A percentile compares a stretch with the other conserved stretches of the same genome.
Conservation (phyloP, 2,329 filamentous ascomycete genomes). For the Trichoderma harzianum region DNA sequence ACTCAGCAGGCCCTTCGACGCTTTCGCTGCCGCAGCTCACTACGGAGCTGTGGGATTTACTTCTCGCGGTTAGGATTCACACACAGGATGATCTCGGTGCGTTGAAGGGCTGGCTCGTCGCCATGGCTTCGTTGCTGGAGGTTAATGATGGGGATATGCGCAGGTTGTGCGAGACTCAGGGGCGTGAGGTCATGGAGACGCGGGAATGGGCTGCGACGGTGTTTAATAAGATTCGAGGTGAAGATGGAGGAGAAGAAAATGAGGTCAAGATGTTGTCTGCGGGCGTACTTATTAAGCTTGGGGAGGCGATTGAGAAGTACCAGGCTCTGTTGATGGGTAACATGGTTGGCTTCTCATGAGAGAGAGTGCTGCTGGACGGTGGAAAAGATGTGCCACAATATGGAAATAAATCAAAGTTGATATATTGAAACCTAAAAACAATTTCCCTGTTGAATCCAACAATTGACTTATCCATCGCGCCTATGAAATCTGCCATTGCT, state of each 20-base stretch:
- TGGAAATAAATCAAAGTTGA: not conserved
- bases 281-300: conserved; percentile 70
- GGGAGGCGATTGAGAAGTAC: conserved; percentile 79
- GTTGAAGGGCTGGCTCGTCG: conserved; percentile 72
- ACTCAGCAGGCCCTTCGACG: conserved; percentile 78
- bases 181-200: conserved; percentile 77
- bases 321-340: conserved; percentile 74
- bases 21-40: conserved; percentile 76
- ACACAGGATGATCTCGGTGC: conserved; percentile 62
- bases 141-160: conserved; percentile 72
- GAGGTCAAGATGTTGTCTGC: conserved; percentile 76
- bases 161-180: conserved; percentile 69
- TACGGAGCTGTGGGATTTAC: conserved; percentile 76
- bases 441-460: not conserved
- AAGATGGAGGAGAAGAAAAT: conserved; percentile 64
- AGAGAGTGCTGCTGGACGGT: not conserved
- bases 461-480: not conserved
- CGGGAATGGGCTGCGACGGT: conserved; percentile 79
- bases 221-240: conserved; percentile 59
- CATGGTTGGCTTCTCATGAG: conserved; percentile 42
- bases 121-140: conserved; percentile 76
- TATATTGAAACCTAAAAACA: not conserved
- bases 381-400: not conserved
- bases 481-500: not conserved
- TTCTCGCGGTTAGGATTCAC: conserved; percentile 64